Conservation (phyloP, 2,329 filamentous ascomycete genomes). For the Gaeumannomyces tritici region DNA sequence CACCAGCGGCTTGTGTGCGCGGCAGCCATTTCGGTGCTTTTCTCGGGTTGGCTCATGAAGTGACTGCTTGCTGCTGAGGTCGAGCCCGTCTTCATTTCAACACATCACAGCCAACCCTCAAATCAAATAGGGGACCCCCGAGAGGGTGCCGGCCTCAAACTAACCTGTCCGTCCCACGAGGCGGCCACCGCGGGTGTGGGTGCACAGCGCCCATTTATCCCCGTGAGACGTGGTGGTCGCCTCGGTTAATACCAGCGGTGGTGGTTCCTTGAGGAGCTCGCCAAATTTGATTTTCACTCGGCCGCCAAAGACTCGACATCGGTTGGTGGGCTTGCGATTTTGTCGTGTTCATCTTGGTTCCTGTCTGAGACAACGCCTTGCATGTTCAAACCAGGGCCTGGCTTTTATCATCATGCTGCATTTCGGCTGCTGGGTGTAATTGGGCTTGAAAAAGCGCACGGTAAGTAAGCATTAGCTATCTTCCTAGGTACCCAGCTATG, state of each 20-base stretch:
- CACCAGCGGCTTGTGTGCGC: not conserved
- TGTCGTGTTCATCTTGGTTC: no score
- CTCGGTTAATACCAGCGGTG: not conserved
- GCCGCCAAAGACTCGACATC: not conserved
- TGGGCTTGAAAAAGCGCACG: no score
- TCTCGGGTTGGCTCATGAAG: not conserved
- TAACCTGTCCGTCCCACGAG: not conserved
- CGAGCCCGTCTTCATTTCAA: not conserved
- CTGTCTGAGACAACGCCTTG: no score
- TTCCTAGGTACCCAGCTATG: no score
- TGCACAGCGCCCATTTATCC: not conserved
- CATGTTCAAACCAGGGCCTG: no score
- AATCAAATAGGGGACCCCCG: no score
- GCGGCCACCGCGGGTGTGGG: not conserved
- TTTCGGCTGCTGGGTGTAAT: no score
- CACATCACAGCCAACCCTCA: not conserved
- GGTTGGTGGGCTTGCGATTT: no score
- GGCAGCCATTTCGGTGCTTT: not conserved
- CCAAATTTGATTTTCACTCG: not conserved
- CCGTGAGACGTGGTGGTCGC: not conserved
- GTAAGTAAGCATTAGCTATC: no score
- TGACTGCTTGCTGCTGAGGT: not conserved
- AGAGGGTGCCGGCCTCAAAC: no score
- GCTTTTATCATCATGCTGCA: no score
- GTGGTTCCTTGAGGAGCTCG: not conserved